Evolutionary conservation across 805 yeast genomes (phyloP).

Genomic region (Candida quercuum): DNA sequence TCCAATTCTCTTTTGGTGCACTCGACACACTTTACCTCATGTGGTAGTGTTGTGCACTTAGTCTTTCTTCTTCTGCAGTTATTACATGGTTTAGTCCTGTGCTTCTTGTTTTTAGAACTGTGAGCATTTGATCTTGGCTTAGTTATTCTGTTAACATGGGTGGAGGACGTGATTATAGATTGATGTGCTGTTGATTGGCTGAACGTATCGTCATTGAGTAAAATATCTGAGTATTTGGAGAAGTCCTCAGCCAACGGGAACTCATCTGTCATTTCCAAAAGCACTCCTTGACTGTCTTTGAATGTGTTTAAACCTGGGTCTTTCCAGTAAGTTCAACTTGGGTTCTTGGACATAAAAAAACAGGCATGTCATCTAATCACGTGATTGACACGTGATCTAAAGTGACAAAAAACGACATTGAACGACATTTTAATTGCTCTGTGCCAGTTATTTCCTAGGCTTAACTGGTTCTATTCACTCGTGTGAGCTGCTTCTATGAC

Average conservation of each 20-base stretch:
- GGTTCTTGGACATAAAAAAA: no score
- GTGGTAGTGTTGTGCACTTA: constrained; percentile 25
- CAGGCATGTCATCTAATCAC: no score
- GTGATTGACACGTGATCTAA: no score
- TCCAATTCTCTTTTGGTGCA: constrained; percentile 26
- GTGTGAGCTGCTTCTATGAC: no score
- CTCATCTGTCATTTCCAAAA: neutral
- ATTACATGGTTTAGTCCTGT: constrained; percentile 31
- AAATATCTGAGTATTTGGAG: neutral
- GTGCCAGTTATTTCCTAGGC: no score
- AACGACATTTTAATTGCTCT: no score
- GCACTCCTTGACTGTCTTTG: no score
- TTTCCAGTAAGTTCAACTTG: no score
- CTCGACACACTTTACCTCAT: constrained; percentile 21
- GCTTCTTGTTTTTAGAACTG: constrained; percentile 25
- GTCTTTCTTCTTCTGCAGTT: constrained; percentile 33
- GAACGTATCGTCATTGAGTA: neutral
- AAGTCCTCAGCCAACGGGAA: constrained; percentile 1
- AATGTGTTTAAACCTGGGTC: no score
- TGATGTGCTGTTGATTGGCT: neutral
- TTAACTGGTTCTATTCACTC: no score
- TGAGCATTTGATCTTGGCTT: neutral
- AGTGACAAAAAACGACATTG: no score
- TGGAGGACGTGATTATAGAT: neutral
- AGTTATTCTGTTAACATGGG: neutral